Percentiles rank a stretch among this genome's conserved stretches.
These are phyloP conservation scores for Leavenworthia alabamica DNA, from an alignment of 345 rosid species.

Conservation along the genomic window DNA sequence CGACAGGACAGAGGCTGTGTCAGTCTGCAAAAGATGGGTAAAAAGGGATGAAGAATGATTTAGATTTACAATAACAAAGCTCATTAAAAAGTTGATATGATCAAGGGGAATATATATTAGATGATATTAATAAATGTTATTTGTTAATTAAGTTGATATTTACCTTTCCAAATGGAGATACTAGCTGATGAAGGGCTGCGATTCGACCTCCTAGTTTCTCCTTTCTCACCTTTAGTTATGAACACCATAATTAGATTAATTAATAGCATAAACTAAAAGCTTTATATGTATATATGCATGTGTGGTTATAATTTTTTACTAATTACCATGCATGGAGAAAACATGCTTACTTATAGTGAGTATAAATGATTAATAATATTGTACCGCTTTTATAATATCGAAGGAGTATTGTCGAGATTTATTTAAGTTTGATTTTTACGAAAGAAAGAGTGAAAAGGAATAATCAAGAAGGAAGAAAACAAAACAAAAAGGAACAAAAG, in stretches of 20 bases:
- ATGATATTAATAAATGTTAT: not conserved
- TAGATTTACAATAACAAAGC: conserved; percentile 14
- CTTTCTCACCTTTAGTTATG: conserved; percentile 63
- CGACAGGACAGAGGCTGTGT: conserved; percentile 98
- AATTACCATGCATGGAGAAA: conserved; percentile 23
- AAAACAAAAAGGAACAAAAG: conserved; percentile 61
- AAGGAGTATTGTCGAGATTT: conserved; percentile 7
- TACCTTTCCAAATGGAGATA: conserved; percentile 98
- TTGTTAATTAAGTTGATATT: not conserved
- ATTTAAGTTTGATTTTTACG: not conserved
- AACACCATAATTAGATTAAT: conserved; percentile 5
- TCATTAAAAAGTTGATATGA: not conserved
- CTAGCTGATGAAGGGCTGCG: conserved; percentile 90
- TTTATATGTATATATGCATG: conserved; percentile 11
- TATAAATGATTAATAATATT: conserved; percentile 1
- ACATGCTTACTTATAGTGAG: conserved; percentile 17
- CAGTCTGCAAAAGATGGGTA: conserved; percentile 75
- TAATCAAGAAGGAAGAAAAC: conserved; percentile 50
- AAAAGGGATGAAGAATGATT: conserved; percentile 39
- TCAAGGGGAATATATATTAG: not conserved
- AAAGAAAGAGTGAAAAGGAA: conserved; percentile 37
- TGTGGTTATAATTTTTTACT: conserved; percentile 14
- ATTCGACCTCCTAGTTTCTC: conserved; percentile 85
- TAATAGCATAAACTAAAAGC: not conserved
- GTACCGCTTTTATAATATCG: not conserved